Conservation (phyloP, 2,329 filamentous ascomycete genomes). For the Fusarium incarnatum region DNA sequence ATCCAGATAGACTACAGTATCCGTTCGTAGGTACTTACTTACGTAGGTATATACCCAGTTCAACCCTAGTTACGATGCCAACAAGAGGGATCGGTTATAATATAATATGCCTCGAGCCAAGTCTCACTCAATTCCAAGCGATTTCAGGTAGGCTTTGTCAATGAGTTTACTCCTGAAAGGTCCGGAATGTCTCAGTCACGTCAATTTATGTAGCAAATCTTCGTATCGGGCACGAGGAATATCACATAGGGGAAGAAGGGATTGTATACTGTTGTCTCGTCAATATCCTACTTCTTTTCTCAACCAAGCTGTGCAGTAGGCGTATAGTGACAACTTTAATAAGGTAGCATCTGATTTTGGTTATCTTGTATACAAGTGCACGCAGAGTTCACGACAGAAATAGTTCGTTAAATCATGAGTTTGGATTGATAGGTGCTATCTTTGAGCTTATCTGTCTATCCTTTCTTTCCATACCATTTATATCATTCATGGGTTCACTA, state of each 20-base stretch:
- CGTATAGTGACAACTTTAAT: not conserved
- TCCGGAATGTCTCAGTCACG: too few relatives aligned
- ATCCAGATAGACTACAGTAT: not conserved
- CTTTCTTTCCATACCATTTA: conserved; percentile 20
- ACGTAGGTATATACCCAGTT: not conserved
- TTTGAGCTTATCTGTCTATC: conserved; percentile 12
- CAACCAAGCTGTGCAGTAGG: too few relatives aligned
- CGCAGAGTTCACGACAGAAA: not conserved
- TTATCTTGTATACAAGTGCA: not conserved
- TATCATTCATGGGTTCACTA: conserved; percentile 8
- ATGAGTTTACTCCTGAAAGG: too few relatives aligned
- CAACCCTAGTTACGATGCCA: too few relatives aligned
- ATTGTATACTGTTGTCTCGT: not conserved
- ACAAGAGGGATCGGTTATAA: too few relatives aligned
- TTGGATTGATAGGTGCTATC: conserved; percentile 25
- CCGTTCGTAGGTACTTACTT: too few relatives aligned
- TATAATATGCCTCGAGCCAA: too few relatives aligned
- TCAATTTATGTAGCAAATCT: too few relatives aligned
- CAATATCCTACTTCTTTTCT: not conserved
- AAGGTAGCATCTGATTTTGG: not conserved
- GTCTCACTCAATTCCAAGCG: too few relatives aligned
- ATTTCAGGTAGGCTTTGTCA: too few relatives aligned
- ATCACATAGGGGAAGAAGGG: not conserved
- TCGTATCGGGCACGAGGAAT: too few relatives aligned
- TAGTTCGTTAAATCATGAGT: conserved; percentile 14